Conservation (phyloP, 2,329 filamentous ascomycete genomes). For the Sporothrix curviconia region DNA sequence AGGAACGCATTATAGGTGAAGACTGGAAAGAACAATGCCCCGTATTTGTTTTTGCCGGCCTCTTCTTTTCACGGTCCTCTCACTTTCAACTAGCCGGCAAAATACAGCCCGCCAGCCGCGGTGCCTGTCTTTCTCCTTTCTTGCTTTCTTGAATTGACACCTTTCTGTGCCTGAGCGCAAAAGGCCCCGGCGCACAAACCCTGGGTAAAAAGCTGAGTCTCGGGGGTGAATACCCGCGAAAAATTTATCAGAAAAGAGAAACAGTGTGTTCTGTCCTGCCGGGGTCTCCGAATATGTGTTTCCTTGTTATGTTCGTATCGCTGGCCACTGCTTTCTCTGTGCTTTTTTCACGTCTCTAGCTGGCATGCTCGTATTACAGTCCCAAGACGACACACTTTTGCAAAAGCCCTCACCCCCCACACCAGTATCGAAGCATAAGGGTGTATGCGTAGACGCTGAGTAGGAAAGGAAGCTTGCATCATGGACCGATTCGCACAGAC, state of each 20-base stretch:
- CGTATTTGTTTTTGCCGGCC: not conserved
- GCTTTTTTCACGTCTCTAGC: not conserved
- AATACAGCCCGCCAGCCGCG: not conserved
- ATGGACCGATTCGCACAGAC: not conserved
- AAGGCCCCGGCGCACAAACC: not conserved
- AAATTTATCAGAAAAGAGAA: not conserved
- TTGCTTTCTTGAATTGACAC: too few relatives aligned
- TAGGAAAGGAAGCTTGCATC: not conserved
- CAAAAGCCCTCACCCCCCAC: too few relatives aligned
- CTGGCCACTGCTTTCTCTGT: not conserved
- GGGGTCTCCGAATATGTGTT: not conserved
- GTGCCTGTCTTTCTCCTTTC: not conserved
- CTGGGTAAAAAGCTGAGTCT: not conserved
- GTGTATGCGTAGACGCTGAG: not conserved
- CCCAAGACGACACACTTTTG: too few relatives aligned
- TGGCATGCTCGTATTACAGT: too few relatives aligned
- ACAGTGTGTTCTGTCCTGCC: not conserved
- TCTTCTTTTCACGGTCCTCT: not conserved
- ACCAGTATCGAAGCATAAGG: not conserved
- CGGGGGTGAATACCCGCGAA: not conserved
- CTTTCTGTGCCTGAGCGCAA: not conserved
- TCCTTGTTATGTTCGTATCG: too few relatives aligned
- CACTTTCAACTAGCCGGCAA: not conserved
- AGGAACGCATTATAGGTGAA: too few relatives aligned
- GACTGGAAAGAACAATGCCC: not conserved